Conservation (phyloP, 2,329 filamentous ascomycete species). For the Nigrospora sphaerica region DNA sequence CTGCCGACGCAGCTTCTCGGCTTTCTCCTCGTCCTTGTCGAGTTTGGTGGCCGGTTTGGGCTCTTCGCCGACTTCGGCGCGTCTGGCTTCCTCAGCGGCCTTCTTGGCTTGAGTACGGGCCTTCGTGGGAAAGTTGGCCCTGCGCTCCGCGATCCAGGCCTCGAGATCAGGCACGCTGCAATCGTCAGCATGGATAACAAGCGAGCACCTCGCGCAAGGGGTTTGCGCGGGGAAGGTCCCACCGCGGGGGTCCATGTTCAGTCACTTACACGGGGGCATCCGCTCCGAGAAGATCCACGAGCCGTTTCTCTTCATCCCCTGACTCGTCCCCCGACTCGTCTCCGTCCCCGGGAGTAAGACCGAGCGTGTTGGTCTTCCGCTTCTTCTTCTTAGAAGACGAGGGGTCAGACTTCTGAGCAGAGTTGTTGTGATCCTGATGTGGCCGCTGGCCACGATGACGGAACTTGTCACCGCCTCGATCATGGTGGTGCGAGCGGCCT, state of each 20-base stretch:
- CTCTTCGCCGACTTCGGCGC: slow-evolving; percentile 55
- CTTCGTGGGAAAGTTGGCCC: slow-evolving; percentile 72
- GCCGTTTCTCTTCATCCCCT: slow-evolving; percentile 60
- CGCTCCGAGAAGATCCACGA: slow-evolving; percentile 46
- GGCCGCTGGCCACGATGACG: slow-evolving; percentile 23
- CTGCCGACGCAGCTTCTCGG: slow-evolving; percentile 55
- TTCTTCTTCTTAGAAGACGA: slow-evolving; percentile 59
- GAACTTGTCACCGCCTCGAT: slow-evolving; percentile 31
- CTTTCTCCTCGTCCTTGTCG: slow-evolving; percentile 46
- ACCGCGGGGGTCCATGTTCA: neutral
- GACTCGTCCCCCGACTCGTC: slow-evolving; percentile 61
- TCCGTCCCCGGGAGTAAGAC: slow-evolving; percentile 60
- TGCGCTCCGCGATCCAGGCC: slow-evolving; percentile 75
- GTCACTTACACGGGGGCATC: slow-evolving; percentile 47
- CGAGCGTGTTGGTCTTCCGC: slow-evolving; percentile 64
- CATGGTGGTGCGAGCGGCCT: slow-evolving; percentile 31
- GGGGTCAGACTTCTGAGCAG: slow-evolving; percentile 45
- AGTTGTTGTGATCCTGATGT: slow-evolving; percentile 24
- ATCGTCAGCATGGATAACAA: neutral
- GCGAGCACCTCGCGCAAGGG: neutral
- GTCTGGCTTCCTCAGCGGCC: slow-evolving; percentile 38
- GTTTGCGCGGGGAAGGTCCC: too few relatives aligned
- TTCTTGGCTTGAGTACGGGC: slow-evolving; percentile 60
- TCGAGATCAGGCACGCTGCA: slow-evolving; percentile 60
- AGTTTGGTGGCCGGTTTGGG: slow-evolving; percentile 43